Percentiles rank a stretch among this genome's conserved stretches.
Conservation (phyloP, 2,329 filamentous ascomycete species). For the Aspergillus alliaceus region DNA sequence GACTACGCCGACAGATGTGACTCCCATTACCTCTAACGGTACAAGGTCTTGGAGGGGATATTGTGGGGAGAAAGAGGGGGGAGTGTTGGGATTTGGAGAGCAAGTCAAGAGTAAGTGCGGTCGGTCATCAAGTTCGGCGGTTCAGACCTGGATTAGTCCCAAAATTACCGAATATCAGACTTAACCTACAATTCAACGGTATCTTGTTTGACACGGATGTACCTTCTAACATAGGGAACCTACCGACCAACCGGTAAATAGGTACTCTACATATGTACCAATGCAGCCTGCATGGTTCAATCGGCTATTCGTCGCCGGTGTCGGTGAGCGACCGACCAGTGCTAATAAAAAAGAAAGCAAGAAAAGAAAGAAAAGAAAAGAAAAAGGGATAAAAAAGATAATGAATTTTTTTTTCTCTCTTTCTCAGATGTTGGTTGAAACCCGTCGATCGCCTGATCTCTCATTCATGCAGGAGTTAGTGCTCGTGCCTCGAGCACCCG, state of each 20-base stretch:
- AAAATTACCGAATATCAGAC: constrained; percentile 3
- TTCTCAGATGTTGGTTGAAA: constrained; percentile 22
- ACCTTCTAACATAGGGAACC: neutral
- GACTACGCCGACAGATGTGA: neutral
- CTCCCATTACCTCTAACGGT: neutral
- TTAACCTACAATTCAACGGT: neutral
- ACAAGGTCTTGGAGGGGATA: neutral
- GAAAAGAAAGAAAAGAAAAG: neutral
- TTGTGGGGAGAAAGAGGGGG: constrained; percentile 10
- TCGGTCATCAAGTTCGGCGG: neutral
- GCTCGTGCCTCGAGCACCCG: constrained; percentile 26
- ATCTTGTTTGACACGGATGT: neutral
- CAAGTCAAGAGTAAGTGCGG: too few species aligned
- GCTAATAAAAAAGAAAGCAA: neutral
- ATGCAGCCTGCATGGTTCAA: constrained; percentile 14
- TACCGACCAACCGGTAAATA: neutral
- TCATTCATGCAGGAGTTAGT: constrained; percentile 24
- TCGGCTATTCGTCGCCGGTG: constrained; percentile 17
- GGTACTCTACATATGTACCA: neutral
- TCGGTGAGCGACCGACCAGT: constrained; percentile 27
- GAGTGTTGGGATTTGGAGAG: too few species aligned
- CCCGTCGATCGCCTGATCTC: constrained; percentile 30
- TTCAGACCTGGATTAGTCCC: neutral
- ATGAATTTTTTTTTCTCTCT: too few species aligned
- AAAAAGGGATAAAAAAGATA: neutral